These are phyloP conservation scores for Rhodotorula graminis DNA, from an alignment of 768 basidiomycete genomes.

Conservation along the genomic window DNA sequence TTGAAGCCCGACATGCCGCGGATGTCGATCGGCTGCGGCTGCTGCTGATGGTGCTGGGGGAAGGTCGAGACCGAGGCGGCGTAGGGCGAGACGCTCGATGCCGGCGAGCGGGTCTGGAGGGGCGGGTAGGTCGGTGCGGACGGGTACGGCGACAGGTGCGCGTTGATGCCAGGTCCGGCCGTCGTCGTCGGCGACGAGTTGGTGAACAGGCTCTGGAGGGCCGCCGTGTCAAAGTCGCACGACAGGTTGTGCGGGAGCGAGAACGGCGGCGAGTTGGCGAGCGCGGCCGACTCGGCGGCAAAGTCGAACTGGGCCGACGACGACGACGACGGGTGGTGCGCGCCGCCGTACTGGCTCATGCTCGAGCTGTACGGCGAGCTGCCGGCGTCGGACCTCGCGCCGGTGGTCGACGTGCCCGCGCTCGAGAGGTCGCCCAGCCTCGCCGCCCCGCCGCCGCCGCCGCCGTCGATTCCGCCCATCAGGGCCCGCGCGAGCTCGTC, in stretches of 20 bases:
- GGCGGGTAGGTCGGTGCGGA: not conserved
- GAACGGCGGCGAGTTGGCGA: not conserved
- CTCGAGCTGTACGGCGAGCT: not conserved
- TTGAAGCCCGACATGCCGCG: not conserved
- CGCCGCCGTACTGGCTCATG: not conserved
- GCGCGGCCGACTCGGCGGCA: not conserved
- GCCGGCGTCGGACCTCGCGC: not conserved
- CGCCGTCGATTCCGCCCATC: not conserved
- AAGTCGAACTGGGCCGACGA: not conserved
- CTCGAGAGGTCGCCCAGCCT: not conserved
- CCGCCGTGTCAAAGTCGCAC: conserved; percentile 8
- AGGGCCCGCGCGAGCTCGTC: not conserved
- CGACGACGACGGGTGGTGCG: no score
- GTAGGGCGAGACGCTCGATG: conserved; percentile 4
- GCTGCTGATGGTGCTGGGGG: not conserved
- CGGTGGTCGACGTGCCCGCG: not conserved
- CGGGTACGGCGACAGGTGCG: not conserved
- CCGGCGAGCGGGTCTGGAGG: conserved; percentile 10
- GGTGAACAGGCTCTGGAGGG: conserved; percentile 2
- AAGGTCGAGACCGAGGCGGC: not conserved
- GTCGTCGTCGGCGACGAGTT: not conserved
- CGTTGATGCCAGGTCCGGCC: not conserved
- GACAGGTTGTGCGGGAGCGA: not conserved
- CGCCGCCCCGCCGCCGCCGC: no score
- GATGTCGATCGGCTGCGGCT: not conserved